Evolutionary conservation across 768 basidiomycete species (phyloP), one percentile per base, ranked within the genome.

Genomic region (Collybia nuda): DNA sequence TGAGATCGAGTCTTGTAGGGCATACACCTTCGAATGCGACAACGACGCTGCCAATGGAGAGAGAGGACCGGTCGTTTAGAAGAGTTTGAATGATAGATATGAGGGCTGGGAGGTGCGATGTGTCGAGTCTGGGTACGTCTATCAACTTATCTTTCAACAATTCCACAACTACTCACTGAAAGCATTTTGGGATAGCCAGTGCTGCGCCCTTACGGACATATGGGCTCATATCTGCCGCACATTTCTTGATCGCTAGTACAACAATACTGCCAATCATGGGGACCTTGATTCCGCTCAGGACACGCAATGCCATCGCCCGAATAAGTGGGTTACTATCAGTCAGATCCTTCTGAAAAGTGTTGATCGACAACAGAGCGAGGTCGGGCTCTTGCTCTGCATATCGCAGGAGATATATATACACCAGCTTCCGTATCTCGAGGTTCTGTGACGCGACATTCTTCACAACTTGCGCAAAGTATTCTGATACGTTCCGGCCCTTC

Each of bases 331-430:
- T 97, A 26, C 85, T 75, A 61, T 98, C 97, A 3, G 87, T 84
- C 24, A 99, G 76, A 70, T 99, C 97, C 68, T 92, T 93, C 67
- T 99, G 97, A 64, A 98, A 98, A 1, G 96, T 96, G 71, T 99
- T 99, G 74, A 99, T 96, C 2, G 94, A 95, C 24, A 99, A 78
- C 43, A 99, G 71, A 1, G 96, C 90, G 42, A 98, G 85, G 67
- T 98, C 97, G 12, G 97, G 95, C 60, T 97, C 94, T 28, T 86
- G 82, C 37, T 90, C 86, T 44, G 97, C 93, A 68, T 97, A 95
- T 52, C 93, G 87, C 40, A 98, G 75, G 56, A 99, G 86, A 72
- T 96, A 99, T 56, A 98, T 96, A 68, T 98, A 98, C 35, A 98
- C 93, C 46, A 99, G 84, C 70, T 98, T 98, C 52, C 96, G 85